These are phyloP conservation scores for Candida tallmaniae DNA, from an alignment of 805 yeast genomes.

Conservation along the genomic window DNA sequence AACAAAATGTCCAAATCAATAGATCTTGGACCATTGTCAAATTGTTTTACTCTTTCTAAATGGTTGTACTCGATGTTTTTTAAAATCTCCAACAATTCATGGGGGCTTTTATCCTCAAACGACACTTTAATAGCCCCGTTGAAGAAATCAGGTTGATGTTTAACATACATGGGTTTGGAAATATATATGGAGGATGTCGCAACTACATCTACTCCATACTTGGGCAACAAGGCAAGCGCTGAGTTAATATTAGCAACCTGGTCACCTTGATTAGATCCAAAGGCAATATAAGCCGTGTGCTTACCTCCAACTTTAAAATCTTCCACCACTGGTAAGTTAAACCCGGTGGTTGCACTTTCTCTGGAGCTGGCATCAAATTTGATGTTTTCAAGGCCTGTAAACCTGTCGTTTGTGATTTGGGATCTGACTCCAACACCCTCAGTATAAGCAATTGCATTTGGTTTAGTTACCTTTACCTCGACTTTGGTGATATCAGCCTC, in stretches of 20 bases:
- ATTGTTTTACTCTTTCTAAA: conserved; percentile 65
- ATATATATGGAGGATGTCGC: conserved; percentile 76
- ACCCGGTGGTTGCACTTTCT: conserved; percentile 12
- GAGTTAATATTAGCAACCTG: conserved; percentile 54
- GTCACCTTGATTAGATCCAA: conserved; percentile 86
- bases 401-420: conserved; percentile 41
- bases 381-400: conserved; percentile 21
- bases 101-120: conserved; percentile 59
- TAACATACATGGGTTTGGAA: conserved; percentile 88
- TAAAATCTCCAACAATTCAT: conserved; percentile 52
- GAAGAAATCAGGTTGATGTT: conserved; percentile 73
- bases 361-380: conserved; percentile 2
- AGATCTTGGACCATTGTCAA: conserved; percentile 89
- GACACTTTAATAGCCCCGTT: conserved; percentile 74
- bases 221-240: conserved; percentile 48
- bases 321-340: conserved; percentile 30
- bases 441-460: conserved; percentile 82
- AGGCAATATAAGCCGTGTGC: conserved; percentile 70
- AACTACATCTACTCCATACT: conserved; percentile 41
- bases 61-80: conserved; percentile 76
- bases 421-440: conserved; percentile 89
- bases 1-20: conserved; percentile 86
- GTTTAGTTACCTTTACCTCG: conserved; percentile 69
- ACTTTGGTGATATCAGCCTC: conserved; percentile 32
- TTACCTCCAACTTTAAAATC: conserved; percentile 3